Percentiles rank a stretch among this genome's conserved stretches.
Evolutionary conservation across 768 basidiomycete species (phyloP).

Genomic region (Leccinum rimulosum): DNA sequence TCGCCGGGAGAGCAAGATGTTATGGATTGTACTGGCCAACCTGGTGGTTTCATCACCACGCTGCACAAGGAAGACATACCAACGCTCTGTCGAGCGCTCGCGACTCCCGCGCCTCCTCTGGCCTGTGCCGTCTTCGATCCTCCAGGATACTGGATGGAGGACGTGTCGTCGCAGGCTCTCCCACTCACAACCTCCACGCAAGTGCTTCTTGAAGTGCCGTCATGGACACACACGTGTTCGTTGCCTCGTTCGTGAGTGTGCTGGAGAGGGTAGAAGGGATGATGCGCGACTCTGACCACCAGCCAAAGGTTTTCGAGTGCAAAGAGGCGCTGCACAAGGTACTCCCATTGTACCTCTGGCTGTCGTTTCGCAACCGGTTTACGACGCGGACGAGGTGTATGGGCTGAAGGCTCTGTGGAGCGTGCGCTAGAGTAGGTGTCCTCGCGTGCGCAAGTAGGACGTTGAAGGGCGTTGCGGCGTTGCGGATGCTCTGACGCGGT

Average conservation of each 20-base stretch:
- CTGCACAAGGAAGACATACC: slow-evolving; percentile 61
- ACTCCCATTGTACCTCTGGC: too few relatives aligned
- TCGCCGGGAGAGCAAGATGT: slow-evolving; percentile 91
- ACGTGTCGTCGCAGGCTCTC: slow-evolving; percentile 36
- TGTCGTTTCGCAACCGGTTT: too few relatives aligned
- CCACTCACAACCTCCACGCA: slow-evolving; percentile 40
- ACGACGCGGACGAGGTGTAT: slow-evolving; percentile 15
- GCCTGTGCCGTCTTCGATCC: slow-evolving; percentile 48
- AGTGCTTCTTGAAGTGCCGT: slow-evolving; percentile 33
- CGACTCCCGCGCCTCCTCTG: slow-evolving; percentile 48
- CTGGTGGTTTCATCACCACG: slow-evolving; percentile 73
- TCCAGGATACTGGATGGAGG: slow-evolving; percentile 21
- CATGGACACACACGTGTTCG: neutral
- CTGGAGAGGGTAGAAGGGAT: slow-evolving; percentile 23
- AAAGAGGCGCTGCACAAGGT: too few relatives aligned
- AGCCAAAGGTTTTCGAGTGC: too few relatives aligned
- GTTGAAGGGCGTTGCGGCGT: neutral
- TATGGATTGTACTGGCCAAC: slow-evolving; percentile 61
- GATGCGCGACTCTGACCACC: too few relatives aligned
- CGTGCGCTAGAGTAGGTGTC: too few relatives aligned
- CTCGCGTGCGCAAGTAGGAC: slow-evolving; percentile 6
- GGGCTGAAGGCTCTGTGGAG: neutral
- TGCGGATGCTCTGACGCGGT: too few relatives aligned
- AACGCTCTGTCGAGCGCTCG: slow-evolving; percentile 55
- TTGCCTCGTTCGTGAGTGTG: slow-evolving; percentile 18